phyloP scores from a whole-genome alignment of 192 early-diverging fungal species.

The Powellomyces hirtus region DNA sequence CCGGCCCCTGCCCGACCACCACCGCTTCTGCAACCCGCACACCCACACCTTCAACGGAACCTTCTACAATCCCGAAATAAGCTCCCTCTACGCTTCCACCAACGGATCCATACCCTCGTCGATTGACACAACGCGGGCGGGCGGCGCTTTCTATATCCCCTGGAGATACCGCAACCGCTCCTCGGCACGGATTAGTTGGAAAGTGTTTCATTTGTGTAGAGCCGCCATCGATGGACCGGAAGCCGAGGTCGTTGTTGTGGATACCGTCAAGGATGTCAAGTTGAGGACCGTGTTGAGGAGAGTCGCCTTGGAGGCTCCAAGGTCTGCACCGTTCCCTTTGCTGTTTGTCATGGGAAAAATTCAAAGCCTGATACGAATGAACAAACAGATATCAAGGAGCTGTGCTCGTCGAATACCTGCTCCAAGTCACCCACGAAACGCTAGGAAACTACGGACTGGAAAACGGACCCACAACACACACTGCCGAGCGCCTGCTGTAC shows the following conservation, averaged over 20 bases:
- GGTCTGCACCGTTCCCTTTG: not conserved
- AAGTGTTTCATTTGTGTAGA: constrained; percentile 44
- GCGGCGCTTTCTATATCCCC: constrained; percentile 44
- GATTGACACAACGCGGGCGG: not conserved
- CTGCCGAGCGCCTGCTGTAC: constrained; percentile 40
- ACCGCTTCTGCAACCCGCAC: not conserved
- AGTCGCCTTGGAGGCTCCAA: not conserved
- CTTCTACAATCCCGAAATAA: not conserved
- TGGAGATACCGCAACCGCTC: constrained; percentile 48
- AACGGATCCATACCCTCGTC: not conserved
- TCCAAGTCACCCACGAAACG: constrained; percentile 34
- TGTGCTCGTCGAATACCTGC: constrained; percentile 41
- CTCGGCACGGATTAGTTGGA: constrained; percentile 45
- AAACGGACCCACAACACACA: constrained; percentile 40
- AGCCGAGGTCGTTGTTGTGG: constrained; percentile 46
- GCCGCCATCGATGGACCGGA: constrained; percentile 41
- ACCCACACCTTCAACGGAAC: not conserved
- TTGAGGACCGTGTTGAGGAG: constrained; percentile 25
- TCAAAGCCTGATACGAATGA: no score
- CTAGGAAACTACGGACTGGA: constrained; percentile 48
- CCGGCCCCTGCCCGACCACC: not conserved
- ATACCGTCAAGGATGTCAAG: constrained; percentile 28
- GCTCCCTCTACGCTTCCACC: not conserved
- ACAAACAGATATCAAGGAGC: constrained; percentile 15
- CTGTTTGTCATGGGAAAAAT: no score